Conservation (phyloP, 768 basidiomycete genomes). For the Coprinopsis marcescibilis region DNA sequence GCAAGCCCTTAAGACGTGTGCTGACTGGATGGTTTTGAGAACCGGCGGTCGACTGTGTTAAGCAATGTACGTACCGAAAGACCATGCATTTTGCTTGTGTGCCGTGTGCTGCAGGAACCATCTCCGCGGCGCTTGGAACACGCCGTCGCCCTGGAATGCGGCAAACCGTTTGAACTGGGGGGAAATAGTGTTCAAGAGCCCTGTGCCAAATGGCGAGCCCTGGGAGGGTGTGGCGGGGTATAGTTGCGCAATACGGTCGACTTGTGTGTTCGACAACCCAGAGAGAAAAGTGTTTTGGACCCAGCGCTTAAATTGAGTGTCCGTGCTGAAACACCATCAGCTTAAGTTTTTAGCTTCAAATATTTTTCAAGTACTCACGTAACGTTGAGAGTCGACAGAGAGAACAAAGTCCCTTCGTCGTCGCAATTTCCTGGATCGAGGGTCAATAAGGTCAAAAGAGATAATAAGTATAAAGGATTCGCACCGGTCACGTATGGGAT, state of each 20-base stretch:
- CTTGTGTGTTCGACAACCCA: slow-evolving; percentile 16
- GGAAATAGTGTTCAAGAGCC: slow-evolving; percentile 30
- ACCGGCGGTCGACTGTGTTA: slow-evolving; percentile 3
- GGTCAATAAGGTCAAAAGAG: not conserved
- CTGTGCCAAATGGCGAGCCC: slow-evolving; percentile 50
- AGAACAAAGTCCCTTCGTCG: slow-evolving; percentile 53
- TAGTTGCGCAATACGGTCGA: slow-evolving; percentile 15
- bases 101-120: slow-evolving; percentile 38
- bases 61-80: slow-evolving; percentile 27
- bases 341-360: no score
- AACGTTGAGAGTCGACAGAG: slow-evolving; percentile 36
- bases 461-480: not conserved
- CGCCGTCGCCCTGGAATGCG: slow-evolving; percentile 43
- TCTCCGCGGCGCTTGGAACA: slow-evolving; percentile 47
- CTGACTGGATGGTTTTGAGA: slow-evolving; percentile 25
- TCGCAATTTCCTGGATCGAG: slow-evolving; percentile 37
- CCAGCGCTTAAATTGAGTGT: slow-evolving; percentile 17
- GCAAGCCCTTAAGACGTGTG: slow-evolving; percentile 33
- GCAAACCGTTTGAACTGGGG: slow-evolving; percentile 48
- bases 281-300: slow-evolving; percentile 14
- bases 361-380: slow-evolving; percentile 31
- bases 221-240: slow-evolving; percentile 32
- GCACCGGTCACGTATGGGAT: slow-evolving; percentile 41
- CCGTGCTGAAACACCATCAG: slow-evolving; percentile 13
- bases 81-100: slow-evolving; percentile 39